Conservation (phyloP, 2,329 filamentous ascomycete species). For the Pseudocercospora macadamiae region DNA sequence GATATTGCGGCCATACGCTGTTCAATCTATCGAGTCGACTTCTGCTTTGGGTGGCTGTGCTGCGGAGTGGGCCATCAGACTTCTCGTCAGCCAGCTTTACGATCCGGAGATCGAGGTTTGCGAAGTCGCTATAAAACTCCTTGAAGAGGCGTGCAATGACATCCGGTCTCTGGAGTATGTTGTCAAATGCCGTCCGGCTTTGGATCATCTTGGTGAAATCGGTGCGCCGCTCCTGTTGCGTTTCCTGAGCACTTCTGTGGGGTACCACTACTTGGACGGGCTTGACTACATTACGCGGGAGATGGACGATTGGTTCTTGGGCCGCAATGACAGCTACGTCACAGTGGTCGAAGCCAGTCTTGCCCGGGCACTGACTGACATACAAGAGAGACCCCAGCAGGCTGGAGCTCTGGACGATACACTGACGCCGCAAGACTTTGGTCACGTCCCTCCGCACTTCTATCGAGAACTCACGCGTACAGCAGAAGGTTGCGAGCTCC, state of each 20-base stretch:
- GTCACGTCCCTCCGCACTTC: conserved; percentile 88
- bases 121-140: conserved; percentile 91
- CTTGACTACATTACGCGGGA: conserved; percentile 98
- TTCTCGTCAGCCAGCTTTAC: conserved; percentile 97
- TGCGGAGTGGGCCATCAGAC: conserved; percentile 92
- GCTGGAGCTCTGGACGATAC: conserved; percentile 45
- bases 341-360: conserved; percentile 93
- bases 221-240: conserved; percentile 88
- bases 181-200: conserved; percentile 88
- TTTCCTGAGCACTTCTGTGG: conserved; percentile 93
- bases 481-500: conserved; percentile 83
- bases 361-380: conserved; percentile 74
- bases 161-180: conserved; percentile 92
- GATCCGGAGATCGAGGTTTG: conserved; percentile 97
- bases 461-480: conserved; percentile 94
- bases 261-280: conserved; percentile 95
- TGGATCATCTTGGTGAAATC: conserved; percentile 96
- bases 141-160: conserved; percentile 95
- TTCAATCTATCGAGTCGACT: conserved; percentile 52
- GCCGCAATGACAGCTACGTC: conserved; percentile 95
- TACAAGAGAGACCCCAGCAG: conserved; percentile 55
- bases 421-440: conserved; percentile 53
- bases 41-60: conserved; percentile 57
- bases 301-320: conserved; percentile 99
- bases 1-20: conserved; percentile 83